Conservation (phyloP, 108 stramenopile species). For the Discostella pseudostelligera region DNA sequence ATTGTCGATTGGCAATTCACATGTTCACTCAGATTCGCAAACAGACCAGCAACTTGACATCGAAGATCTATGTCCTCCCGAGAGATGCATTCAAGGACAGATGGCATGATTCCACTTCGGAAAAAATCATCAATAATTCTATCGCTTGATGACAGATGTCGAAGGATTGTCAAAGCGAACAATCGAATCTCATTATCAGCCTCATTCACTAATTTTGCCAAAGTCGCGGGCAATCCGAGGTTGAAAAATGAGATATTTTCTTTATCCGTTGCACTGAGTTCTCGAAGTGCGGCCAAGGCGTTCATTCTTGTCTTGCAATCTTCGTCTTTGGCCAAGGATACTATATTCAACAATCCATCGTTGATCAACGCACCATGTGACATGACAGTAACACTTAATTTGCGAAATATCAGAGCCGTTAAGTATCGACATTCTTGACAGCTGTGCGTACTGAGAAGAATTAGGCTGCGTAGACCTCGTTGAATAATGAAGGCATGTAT, state of each 20-base stretch:
- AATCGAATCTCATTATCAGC: slow-evolving; percentile 61
- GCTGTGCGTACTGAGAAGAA: slow-evolving; percentile 47
- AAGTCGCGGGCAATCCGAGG: slow-evolving; percentile 57
- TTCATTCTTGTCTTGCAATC: slow-evolving; percentile 67
- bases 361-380: slow-evolving; percentile 54
- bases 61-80: slow-evolving; percentile 66
- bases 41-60: slow-evolving; percentile 69
- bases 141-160: slow-evolving; percentile 64
- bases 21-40: slow-evolving; percentile 77
- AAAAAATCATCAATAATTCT: slow-evolving; percentile 56
- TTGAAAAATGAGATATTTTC: slow-evolving; percentile 64
- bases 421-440: slow-evolving; percentile 78
- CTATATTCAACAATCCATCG: slow-evolving; percentile 57
- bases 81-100: slow-evolving; percentile 55
- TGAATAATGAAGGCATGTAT: slow-evolving; percentile 60
- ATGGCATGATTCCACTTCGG: slow-evolving; percentile 49
- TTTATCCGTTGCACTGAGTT: slow-evolving; percentile 64
- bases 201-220: slow-evolving; percentile 51
- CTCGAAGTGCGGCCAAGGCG: slow-evolving; percentile 69
- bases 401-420: slow-evolving; percentile 70
- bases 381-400: slow-evolving; percentile 57
- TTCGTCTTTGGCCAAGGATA: slow-evolving; percentile 51
- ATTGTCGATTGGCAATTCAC: slow-evolving; percentile 63
- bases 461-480: slow-evolving; percentile 58
- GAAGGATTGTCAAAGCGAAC: slow-evolving; percentile 64